Evolutionary conservation across 352 stramenopile genomes (phyloP), one percentile per base, ranked within the genome.

Genomic region (Aphanomyces invadans): DNA sequence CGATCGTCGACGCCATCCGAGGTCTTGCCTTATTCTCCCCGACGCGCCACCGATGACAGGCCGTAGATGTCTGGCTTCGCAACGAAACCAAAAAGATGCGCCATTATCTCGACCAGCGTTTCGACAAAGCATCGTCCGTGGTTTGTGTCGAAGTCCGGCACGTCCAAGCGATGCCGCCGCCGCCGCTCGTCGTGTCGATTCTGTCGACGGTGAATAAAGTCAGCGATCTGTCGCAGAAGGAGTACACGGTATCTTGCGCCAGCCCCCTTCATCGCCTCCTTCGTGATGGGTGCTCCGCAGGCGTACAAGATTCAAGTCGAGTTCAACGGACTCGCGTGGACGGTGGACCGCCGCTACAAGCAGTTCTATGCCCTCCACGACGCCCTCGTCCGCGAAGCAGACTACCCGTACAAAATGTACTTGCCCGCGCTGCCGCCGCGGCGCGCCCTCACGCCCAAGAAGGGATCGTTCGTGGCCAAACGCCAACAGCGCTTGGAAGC

Each of bases 281-380:
- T n/a, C n/a, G n/a, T n/a, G n/a, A n/a, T n/a, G n/a, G n/a, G n/a
- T n/a, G n/a, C n/a, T n/a, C 10, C 31, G 39, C 31, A 67, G 60
- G 42, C 32, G n/a, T 93, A 93, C 70, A 59, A 77, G 42, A 80
- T 93, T 55, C 77, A 89, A 46, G 74, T 93, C 17, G 59, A 70
- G 5, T 93, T 86, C 69, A 87, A 88, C 32, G 78, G 77, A 51
- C 76, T 88, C 51, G 75, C 70, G 44, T 93, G 84, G 84, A 77
- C 87, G 55, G 74, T 91, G 19, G 63, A 74, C 15, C 71, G 82
- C 2, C 81, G 84, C 3, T 93, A 79, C 63, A 87, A 87, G 39
- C 81, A 91, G 60, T 93, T 66, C 52, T 19, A 17, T 48, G n/a
- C 31, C 56, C 26, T 46, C 68, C 15, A 21, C 62, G 19, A 31